These are phyloP conservation scores for Aurantiochytrium sp. DNA, from an alignment of 108 stramenopile genomes.

Conservation along the genomic window DNA sequence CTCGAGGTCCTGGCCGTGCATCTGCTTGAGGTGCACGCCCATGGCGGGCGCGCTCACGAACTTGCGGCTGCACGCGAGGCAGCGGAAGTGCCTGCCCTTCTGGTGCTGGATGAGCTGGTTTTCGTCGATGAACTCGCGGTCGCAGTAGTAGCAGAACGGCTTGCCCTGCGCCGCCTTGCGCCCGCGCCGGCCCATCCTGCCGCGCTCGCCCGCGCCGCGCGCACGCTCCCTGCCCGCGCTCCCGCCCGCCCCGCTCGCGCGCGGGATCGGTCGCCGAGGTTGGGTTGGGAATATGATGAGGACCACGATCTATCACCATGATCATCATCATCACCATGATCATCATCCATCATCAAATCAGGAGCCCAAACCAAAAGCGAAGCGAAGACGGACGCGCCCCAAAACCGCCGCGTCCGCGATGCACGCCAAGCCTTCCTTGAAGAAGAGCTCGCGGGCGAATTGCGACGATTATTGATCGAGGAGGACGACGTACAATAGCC, in stretches of 20 bases:
- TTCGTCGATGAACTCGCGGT: constrained; percentile 9
- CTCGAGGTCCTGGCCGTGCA: background rate
- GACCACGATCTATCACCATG: no score
- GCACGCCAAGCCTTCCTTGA: no score
- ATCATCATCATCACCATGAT: no score
- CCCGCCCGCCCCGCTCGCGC: background rate
- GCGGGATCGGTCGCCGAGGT: no score
- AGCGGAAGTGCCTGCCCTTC: constrained; percentile 22
- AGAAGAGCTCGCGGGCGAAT: no score
- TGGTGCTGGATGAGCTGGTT: constrained; percentile 33
- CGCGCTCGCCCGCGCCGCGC: background rate
- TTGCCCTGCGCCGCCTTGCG: background rate
- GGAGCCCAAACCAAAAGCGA: no score
- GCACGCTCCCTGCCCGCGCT: background rate
- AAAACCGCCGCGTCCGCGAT: no score
- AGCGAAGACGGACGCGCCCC: no score
- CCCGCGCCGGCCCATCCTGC: constrained; percentile 26
- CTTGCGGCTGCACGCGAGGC: background rate
- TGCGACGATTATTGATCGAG: no score
- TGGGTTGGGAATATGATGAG: no score
- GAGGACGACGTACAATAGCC: no score
- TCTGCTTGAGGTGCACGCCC: constrained; percentile 15
- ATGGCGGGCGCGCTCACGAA: constrained; percentile 16
- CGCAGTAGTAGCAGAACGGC: constrained; percentile 34
- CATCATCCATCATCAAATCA: no score